Conservation (phyloP, 2,329 filamentous ascomycete species). For the Hypoxylon sp. region DNA sequence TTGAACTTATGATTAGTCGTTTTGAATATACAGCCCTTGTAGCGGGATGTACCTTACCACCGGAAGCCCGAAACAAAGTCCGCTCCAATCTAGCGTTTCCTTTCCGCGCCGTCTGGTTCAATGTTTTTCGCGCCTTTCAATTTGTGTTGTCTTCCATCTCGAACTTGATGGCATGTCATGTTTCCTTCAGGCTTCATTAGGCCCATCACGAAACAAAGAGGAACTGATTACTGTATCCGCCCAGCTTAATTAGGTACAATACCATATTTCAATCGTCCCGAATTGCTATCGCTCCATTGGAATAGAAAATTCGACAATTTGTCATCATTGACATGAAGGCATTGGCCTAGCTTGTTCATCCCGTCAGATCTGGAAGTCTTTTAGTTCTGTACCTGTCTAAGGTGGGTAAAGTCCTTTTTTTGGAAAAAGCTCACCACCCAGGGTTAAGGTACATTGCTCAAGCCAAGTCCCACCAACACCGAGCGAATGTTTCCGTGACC, state of each 20-base stretch:
- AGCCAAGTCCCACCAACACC: slow-evolving; percentile 20
- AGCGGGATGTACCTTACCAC: slow-evolving; percentile 12
- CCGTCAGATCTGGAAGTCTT: slow-evolving; percentile 30
- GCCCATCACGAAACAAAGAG: slow-evolving; percentile 28
- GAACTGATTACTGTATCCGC: slow-evolving; percentile 31
- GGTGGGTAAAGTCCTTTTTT: slow-evolving; percentile 30
- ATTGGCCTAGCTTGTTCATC: slow-evolving; percentile 24
- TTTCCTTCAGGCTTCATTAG: slow-evolving; percentile 30
- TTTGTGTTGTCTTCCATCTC: slow-evolving; percentile 25
- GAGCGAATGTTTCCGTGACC: slow-evolving; percentile 33
- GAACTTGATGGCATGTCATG: slow-evolving; percentile 30
- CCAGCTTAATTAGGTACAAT: slow-evolving; percentile 16
- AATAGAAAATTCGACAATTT: slow-evolving; percentile 28
- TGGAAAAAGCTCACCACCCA: slow-evolving; percentile 29
- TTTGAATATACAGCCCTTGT: slow-evolving; percentile 21
- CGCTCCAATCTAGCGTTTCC: slow-evolving; percentile 32
- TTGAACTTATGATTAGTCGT: slow-evolving; percentile 26
- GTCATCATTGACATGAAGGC: slow-evolving; percentile 24
- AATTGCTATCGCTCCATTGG: slow-evolving; percentile 27
- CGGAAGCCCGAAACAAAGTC: slow-evolving; percentile 41
- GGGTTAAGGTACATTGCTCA: slow-evolving; percentile 12
- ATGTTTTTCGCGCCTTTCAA: slow-evolving; percentile 27
- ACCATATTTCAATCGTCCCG: slow-evolving; percentile 7
- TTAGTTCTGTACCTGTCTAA: slow-evolving; percentile 25
- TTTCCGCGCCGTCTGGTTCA: slow-evolving; percentile 22